Evolutionary conservation across 495 filamentous ascomycete genomes (phyloP), one percentile per base, ranked within the genome.

Genomic region (Cladorrhinum samala): DNA sequence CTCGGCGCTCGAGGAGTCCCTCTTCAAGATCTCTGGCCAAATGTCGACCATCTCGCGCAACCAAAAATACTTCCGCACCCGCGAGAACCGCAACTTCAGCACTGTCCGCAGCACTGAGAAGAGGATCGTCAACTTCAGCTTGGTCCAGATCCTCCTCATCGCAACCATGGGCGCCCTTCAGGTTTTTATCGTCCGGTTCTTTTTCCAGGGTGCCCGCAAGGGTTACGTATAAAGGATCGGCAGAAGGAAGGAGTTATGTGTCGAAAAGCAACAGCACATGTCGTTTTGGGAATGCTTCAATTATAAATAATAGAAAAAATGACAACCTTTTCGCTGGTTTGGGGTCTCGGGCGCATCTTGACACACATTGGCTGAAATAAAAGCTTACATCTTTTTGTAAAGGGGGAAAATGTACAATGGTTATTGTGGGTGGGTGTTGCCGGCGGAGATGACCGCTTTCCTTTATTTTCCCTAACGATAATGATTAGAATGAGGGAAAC

Each of bases 41-140:
- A 74, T 99, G 36, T 95, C 90, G n/a, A 96, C 92, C 50, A 92
- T 99, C 66, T 89, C 88, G 16, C 84, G 94, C 44, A 96, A 95
- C 75, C 94, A 99, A 68, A 97, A 97, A 67, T 97, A 97, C 74
- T 99, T 99, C 84, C 88, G 94, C 27, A 99, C 94, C 2, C 83
- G 94, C 56, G 94, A 99, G 77, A 97, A 99, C 77, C 82, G 94
- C 43, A 99, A 99, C 69, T 95, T 97, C 73, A 95, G 89, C 71
- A 99, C 94, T 4, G 94, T 99, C 49, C 79, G 90, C 66, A 95
- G 90, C 71, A 99, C 94, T 24, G 94, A 99, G 76, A 80, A 78
- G 57, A 78, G 94, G 41, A 97, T 99, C 59, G 92, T 96, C 72
- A 96, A 96, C 68, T 96, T 99, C 72, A 95, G 88, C 63, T 76